Base-by-base conservation (phyloP, 257 asterid species). In the Solanum raphanifolium region DNA sequence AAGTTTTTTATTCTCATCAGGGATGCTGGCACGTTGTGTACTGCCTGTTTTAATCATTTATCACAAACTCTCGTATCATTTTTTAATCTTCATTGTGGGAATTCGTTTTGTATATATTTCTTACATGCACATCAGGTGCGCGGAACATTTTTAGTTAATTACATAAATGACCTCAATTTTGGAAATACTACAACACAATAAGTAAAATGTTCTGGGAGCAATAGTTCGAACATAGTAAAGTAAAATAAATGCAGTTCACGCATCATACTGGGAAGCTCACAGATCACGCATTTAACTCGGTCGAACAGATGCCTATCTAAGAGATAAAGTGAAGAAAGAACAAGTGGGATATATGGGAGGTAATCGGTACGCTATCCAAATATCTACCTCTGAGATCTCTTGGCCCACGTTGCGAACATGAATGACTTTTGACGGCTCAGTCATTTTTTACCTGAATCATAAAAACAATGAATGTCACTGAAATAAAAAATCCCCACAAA, bases 371-470 rank as follows among this genome's bases (percentile, higher is more conserved):
- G 23, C 8, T 6, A 76, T 39, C 84, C 83, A 15, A 35, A 46
- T 81, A 81, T 81, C 58, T 91, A 97, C 99, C 99, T 97, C 99
- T 23, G 98, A 91, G 85, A 97, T 97, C 88, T 97, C 99, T 88
- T 96, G 99, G 55, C 99, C 99, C 89, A 97, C 99, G n/a, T 97
- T 97, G 29, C 99, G 98, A 52, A 96, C 96, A 85, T 97, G 99
- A 90, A 97, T 93, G 85, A 97, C 99, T 90, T 97, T 97, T 27
- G 99, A 97, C 83, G 96, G 98, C 90, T 96, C 99, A n/a, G 98
- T 90, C 99, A 96, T 95, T 88, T 36, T 79, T 87, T 78, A 88
- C 92, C 94, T 94, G 92, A 87, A 91, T 88, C 35, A 78, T 83
- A 86, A 88, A 48, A 82, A 46, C 27, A 81, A 82, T 48, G 20